Evolutionary conservation across 441 rosid species (phyloP).

Genomic region (Isatis lusitanica): DNA sequence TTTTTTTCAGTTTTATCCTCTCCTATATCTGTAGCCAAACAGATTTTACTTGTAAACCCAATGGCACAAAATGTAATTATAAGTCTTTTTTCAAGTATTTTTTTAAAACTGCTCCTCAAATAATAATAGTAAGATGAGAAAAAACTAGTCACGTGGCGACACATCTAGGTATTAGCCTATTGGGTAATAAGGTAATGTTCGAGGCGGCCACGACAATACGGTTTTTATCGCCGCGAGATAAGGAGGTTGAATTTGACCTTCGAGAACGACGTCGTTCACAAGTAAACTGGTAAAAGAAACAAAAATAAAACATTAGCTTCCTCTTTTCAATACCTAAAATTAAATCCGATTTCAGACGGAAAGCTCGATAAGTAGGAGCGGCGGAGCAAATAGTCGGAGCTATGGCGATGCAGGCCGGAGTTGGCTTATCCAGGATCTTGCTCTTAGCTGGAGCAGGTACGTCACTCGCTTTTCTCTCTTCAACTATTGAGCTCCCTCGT

Average conservation of each 20-base stretch:
- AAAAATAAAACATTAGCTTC: neutral
- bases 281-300: neutral
- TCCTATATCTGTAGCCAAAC: no score
- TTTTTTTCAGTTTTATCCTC: no score
- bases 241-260: conserved; percentile 4
- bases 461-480: neutral
- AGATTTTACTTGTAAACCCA: no score
- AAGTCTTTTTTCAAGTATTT: no score
- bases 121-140: no score
- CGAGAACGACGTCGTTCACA: neutral
- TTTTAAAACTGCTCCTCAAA: no score
- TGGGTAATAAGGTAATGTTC: neutral
- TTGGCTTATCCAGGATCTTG: conserved; percentile 66
- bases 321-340: conserved; percentile 7
- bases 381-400: conserved; percentile 32
- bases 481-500: neutral
- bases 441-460: conserved; percentile 82
- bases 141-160: no score
- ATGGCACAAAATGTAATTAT: no score
- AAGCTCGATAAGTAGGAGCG: conserved; percentile 7
- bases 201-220: neutral
- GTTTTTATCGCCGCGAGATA: neutral
- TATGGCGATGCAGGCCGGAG: conserved; percentile 89
- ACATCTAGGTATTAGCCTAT: no score
- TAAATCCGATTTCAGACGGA: conserved; percentile 5